Percentiles rank a stretch among this genome's conserved stretches.
Conservation (phyloP, 345 rosid species). For the Mercurialis annua region DNA sequence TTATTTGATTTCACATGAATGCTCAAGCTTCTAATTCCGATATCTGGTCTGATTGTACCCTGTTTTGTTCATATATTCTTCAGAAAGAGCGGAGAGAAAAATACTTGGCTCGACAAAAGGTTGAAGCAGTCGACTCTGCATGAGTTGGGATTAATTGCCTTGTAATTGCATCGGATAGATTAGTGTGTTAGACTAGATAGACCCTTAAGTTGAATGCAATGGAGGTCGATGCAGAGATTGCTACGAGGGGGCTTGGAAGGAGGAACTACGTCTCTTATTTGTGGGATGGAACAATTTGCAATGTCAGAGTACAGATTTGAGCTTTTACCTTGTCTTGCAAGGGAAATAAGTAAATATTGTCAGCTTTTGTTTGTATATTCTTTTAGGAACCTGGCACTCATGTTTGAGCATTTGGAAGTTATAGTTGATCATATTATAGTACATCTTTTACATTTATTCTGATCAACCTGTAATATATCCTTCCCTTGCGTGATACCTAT, state of each 20-base stretch:
- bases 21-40: neutral
- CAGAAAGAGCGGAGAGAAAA: conserved; percentile 98
- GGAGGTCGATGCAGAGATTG: conserved; percentile 8
- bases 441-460: too few species aligned
- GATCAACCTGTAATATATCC: too few species aligned
- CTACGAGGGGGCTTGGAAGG: neutral
- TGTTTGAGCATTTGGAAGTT: neutral
- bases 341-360: conserved; percentile 4
- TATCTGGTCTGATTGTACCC: neutral
- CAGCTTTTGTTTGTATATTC: neutral
- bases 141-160: conserved; percentile 7
- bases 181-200: neutral
- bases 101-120: conserved; percentile 85
- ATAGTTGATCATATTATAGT: neutral
- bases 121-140: conserved; percentile 42
- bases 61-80: neutral
- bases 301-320: neutral
- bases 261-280: conserved; percentile 19
- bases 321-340: conserved; percentile 3
- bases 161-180: neutral
- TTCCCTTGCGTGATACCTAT: too few species aligned
- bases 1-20: neutral
- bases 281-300: conserved; percentile 8
- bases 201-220: conserved; percentile 13
- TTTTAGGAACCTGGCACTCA: neutral